These are phyloP conservation scores for Pisolithus microcarpus DNA, from an alignment of 768 basidiomycete species.

Conservation along the genomic window DNA sequence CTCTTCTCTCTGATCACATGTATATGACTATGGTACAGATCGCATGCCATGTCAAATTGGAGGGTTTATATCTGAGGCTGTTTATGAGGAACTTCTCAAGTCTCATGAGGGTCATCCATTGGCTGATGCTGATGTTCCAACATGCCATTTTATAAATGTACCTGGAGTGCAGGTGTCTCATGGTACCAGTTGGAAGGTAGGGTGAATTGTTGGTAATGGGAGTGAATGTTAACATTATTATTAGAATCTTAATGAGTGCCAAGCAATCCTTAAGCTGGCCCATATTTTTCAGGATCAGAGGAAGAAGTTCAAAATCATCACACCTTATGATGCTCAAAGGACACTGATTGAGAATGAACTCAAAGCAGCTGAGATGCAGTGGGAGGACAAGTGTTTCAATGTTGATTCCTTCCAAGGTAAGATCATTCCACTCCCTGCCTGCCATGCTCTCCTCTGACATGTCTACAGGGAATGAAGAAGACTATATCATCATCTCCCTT, in stretches of 20 bases:
- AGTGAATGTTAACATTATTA: neutral
- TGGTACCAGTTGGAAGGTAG: slow-evolving; percentile 36
- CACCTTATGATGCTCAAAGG: slow-evolving; percentile 76
- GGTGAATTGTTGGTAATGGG: slow-evolving; percentile 3
- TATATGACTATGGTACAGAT: slow-evolving; percentile 37
- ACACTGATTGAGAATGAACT: slow-evolving; percentile 50
- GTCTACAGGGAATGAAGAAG: slow-evolving; percentile 70
- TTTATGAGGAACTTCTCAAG: slow-evolving; percentile 57
- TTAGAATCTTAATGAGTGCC: slow-evolving; percentile 57
- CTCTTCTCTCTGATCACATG: neutral
- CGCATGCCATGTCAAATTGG: slow-evolving; percentile 83
- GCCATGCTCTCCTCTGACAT: neutral
- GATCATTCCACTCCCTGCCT: slow-evolving; percentile 2
- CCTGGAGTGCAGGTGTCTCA: slow-evolving; percentile 28
- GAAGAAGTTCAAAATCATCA: slow-evolving; percentile 59
- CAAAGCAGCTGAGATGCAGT: slow-evolving; percentile 41
- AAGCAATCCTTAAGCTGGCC: slow-evolving; percentile 52
- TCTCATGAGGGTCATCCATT: slow-evolving; percentile 48
- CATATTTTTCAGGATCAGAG: slow-evolving; percentile 43
- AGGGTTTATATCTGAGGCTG: slow-evolving; percentile 54
- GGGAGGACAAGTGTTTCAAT: slow-evolving; percentile 69
- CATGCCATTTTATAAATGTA: slow-evolving; percentile 66
- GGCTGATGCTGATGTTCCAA: slow-evolving; percentile 27
- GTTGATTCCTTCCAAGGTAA: slow-evolving; percentile 78
- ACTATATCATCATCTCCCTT: slow-evolving; percentile 66